Evolutionary conservation across 805 yeast species (phyloP), one percentile per base, ranked within the genome.

Genomic region (Hanseniaspora taiwanica): DNA sequence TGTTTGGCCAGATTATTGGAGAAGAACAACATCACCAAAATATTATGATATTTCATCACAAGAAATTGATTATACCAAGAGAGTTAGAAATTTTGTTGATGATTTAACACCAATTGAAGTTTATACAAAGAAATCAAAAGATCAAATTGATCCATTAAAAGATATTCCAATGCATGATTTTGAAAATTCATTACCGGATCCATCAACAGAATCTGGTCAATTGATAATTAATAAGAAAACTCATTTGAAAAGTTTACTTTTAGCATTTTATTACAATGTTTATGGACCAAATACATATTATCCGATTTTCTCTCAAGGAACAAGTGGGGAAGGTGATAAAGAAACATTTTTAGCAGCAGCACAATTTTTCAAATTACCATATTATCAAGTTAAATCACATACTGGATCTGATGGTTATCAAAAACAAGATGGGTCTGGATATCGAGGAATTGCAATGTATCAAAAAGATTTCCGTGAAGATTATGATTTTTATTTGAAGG

Each of bases 1-100:
- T 20, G 56, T 76, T 20, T 84, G 93, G 89, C 93, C 94, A 1
- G 95, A 84, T 58, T 84, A 77, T 56, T 84, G 94, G 94, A 72
- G 78, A 56, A 69, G 94, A 47, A 76, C 87, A 6, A 81, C 87
- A 1, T 72, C 82, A 1, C 94, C 94, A 5, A 61, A 62, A 29
- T 79, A 71, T 50, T 84, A 80, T 57, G 71, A 73, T 23, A 75
- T 84, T 47, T 83, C 83, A 0, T 81, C 75, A 2, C 62, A 75
- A 12, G 48, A 61, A 38, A 62, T 75, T 1, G 68, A 71, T 21
- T 49, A 53, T 36, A 62, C 46, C 42, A 62, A 48, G 39, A 63
- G 58, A 18, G 62, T 62, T 43, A 45, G 72, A 57, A 48, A 53
- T 38, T 47, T 51, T 17, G 47, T 56, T 47, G 69, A 49, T 55